Base-by-base conservation (phyloP, 2,329 filamentous ascomycete genomes). In the Aspergillus novoparasiticus region DNA sequence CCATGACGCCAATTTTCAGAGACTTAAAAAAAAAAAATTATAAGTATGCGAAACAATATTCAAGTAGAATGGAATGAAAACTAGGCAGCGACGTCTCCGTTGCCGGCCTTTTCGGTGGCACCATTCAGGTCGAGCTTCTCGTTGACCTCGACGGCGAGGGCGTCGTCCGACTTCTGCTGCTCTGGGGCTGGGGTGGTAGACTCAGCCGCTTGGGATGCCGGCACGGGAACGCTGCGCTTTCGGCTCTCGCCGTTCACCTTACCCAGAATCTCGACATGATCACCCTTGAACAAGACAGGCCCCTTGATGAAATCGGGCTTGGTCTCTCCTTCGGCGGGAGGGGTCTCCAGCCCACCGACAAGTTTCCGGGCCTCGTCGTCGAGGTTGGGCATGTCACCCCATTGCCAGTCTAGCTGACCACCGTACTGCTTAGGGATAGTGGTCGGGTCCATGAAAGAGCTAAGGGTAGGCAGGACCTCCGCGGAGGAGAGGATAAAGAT, bases 361-460 rank as follows among this genome's bases (percentile, higher is more conserved):
- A 78, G 58, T 26, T 75, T 72, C 6, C 72, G 75, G 4, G 78
- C 74, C 6, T 76, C 70, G 34, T 77, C 78, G 69, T 97, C 94
- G n/a, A 94, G 79, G 58, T 87, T 85, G 8, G 91, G 89, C 78
- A 89, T 82, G 65, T 92, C 87, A 60, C 92, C 93, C 80, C 91
- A 97, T 57, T 85, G 80, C 81, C 91, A 97, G 28, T 96, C 90
- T 10, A 97, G 85, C 67, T 92, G 86, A 51, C 94, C 94, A 64
- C 94, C 94, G 75, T 97, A 98, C 76, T 90, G 88, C 76, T 92
- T 93, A 21, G 94, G 94, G 66, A 98, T 94, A 78, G 94, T 92
- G 59, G 86, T 84, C 0, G 87, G 84, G 59, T 96, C 90, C 75
- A 98, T 93, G 79, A 94, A 97, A 60, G 87, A 83, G 67, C 89